These are phyloP conservation scores for Vaccinium macrocarpon DNA, from an alignment of 148 eudicot species.

Conservation along the genomic window DNA sequence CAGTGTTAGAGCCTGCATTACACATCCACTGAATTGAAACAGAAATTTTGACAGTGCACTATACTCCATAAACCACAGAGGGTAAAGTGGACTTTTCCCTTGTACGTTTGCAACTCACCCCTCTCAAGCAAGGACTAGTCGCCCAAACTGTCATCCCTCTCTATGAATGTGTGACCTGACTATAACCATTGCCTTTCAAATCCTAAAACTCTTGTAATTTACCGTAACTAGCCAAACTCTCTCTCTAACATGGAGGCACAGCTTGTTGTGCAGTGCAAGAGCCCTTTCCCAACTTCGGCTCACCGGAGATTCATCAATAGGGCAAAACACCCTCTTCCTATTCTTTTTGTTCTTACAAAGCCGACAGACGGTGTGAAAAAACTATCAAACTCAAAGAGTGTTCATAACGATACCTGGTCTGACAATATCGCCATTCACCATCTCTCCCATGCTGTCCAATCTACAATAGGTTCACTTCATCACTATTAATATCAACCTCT, in stretches of 20 bases:
- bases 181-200: no score
- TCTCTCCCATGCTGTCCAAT: constrained; percentile 53
- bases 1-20: no score
- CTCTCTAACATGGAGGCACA: constrained; percentile 19
- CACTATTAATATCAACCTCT: neutral
- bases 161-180: no score
- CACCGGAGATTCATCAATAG: constrained; percentile 17
- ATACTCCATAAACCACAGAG: no score
- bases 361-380: neutral
- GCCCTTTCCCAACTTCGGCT: neutral
- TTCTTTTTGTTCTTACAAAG: constrained; percentile 5
- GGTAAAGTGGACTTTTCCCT: no score
- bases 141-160: no score
- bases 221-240: neutral
- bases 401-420: constrained; percentile 57
- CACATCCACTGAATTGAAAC: no score
- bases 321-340: constrained; percentile 1
- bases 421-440: constrained; percentile 59
- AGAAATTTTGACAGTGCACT: no score
- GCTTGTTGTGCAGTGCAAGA: constrained; percentile 17
- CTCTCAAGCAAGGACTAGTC: no score
- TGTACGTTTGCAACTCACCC: no score
- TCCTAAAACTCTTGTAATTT: no score
- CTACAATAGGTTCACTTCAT: constrained; percentile 38
- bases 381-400: constrained; percentile 25